These are phyloP conservation scores for Trichophaea hybrida DNA, from an alignment of 2,329 filamentous ascomycete species.

Conservation along the genomic window DNA sequence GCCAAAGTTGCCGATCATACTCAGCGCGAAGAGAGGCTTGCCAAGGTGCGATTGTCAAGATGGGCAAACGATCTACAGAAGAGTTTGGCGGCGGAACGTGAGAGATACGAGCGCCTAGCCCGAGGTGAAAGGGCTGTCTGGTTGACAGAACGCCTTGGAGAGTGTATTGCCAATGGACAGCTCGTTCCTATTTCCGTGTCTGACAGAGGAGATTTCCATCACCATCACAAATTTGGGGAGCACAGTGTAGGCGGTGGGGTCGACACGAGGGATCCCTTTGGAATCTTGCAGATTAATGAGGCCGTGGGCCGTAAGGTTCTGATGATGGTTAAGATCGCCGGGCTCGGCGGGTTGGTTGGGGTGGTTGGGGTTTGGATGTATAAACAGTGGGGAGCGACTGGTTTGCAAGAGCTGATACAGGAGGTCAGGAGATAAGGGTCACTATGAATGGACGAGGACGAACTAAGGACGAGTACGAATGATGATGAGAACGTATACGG, in stretches of 20 bases:
- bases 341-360: constrained; percentile 19
- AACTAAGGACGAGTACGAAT: too few relatives aligned
- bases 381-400: constrained; percentile 14
- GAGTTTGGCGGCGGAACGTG: constrained; percentile 58
- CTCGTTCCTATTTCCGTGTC: constrained; percentile 38
- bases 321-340: constrained; percentile 19
- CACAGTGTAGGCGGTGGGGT: not conserved
- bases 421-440: not conserved
- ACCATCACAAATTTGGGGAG: not conserved
- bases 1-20: constrained; percentile 47
- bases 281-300: constrained; percentile 20
- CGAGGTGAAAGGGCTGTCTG: constrained; percentile 51
- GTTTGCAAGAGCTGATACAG: not conserved
- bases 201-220: constrained; percentile 18
- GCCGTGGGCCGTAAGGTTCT: constrained; percentile 13
- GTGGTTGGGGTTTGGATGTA: constrained; percentile 22
- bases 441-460: too few relatives aligned
- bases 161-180: constrained; percentile 52
- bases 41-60: constrained; percentile 58
- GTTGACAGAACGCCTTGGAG: constrained; percentile 51
- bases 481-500: too few relatives aligned
- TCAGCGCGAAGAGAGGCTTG: constrained; percentile 45
- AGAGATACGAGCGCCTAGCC: constrained; percentile 49
- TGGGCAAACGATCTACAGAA: constrained; percentile 73
- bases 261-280: constrained; percentile 19